A percentile compares a stretch with the other conserved stretches of the same genome.
phyloP scores from a whole-genome alignment of 768 basidiomycete species.

The Lactarius evosmus region DNA sequence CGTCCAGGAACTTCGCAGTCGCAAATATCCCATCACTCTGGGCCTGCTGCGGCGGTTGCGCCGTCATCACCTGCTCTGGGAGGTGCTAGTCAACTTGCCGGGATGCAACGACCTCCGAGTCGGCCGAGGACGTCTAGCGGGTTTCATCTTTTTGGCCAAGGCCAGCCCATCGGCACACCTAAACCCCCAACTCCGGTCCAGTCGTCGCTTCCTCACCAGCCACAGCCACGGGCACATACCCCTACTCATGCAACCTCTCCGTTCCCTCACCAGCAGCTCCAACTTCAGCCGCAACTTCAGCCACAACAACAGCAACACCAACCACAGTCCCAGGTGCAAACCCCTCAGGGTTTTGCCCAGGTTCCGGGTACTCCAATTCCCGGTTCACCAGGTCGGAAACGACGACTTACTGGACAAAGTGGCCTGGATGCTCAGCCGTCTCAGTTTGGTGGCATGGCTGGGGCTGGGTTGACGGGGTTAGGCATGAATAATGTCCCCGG shows the following conservation, averaged over 20 bases:
- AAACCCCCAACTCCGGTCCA: constrained; percentile 31
- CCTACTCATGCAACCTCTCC: constrained; percentile 24
- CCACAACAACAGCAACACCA: constrained; percentile 2
- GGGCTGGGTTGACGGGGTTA: constrained; percentile 15
- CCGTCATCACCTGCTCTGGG: constrained; percentile 24
- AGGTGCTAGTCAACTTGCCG: constrained; percentile 18
- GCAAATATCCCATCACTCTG: constrained; percentile 25
- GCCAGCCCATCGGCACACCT: constrained; percentile 19
- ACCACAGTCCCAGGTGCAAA: constrained; percentile 14
- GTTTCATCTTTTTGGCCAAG: constrained; percentile 27
- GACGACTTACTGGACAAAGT: constrained; percentile 23
- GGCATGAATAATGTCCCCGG: constrained; percentile 10
- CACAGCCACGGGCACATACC: constrained; percentile 29
- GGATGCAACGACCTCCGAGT: constrained; percentile 34
- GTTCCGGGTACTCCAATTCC: constrained; percentile 21
- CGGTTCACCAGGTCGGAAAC: constrained; percentile 25
- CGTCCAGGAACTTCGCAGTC: constrained; percentile 28
- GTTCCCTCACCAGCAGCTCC: constrained; percentile 24
- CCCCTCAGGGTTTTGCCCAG: constrained; percentile 17
- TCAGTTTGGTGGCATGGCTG: constrained; percentile 20
- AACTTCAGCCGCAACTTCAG: constrained; percentile 21
- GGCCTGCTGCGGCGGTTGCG: constrained; percentile 4
- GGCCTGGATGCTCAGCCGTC: constrained; percentile 19
- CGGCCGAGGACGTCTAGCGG: constrained; percentile 31
- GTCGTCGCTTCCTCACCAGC: constrained; percentile 34